Evolutionary conservation across 2,329 filamentous ascomycete species (phyloP).

Genomic region (Exserohilum turcica): DNA sequence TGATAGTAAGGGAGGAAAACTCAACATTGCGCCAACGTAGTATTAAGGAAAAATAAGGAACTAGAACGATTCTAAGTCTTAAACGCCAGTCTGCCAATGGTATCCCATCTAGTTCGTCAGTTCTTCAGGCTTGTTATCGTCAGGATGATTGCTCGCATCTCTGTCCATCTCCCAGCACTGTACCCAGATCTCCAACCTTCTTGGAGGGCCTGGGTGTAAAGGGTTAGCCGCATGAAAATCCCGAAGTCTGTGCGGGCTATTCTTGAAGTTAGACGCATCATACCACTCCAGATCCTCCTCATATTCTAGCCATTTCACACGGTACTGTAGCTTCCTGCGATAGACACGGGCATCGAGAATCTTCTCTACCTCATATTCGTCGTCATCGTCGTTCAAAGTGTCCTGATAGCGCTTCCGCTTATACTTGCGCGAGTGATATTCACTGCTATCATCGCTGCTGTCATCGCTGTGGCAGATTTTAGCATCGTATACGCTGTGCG

Average conservation of each 20-base stretch:
- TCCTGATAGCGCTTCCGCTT: not conserved
- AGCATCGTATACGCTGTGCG: not conserved
- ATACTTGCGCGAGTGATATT: not conserved
- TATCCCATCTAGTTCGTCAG: not conserved
- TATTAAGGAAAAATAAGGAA: not conserved
- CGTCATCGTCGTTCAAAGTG: not conserved
- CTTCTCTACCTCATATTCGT: conserved; percentile 8
- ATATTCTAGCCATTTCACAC: conserved; percentile 7
- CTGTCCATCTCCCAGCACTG: conserved; percentile 21
- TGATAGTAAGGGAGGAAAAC: conserved; percentile 1
- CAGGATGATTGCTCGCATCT: conserved; percentile 16
- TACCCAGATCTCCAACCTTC: conserved; percentile 13
- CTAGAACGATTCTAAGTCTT: not conserved
- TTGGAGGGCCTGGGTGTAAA: conserved; percentile 9
- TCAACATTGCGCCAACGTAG: not conserved
- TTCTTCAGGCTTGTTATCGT: conserved; percentile 1
- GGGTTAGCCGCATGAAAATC: conserved; percentile 16
- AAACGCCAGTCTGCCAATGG: not conserved
- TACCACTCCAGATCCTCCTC: conserved; percentile 4
- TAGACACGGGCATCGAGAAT: conserved; percentile 1
- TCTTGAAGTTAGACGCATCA: conserved; percentile 5
- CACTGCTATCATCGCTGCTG: conserved; percentile 1
- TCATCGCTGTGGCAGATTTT: conserved; percentile 6
- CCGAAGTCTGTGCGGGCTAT: conserved; percentile 6
- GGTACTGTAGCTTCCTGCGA: conserved; percentile 2